Conservation (phyloP, 768 basidiomycete genomes). For the Neoboletus subvelutipes region DNA sequence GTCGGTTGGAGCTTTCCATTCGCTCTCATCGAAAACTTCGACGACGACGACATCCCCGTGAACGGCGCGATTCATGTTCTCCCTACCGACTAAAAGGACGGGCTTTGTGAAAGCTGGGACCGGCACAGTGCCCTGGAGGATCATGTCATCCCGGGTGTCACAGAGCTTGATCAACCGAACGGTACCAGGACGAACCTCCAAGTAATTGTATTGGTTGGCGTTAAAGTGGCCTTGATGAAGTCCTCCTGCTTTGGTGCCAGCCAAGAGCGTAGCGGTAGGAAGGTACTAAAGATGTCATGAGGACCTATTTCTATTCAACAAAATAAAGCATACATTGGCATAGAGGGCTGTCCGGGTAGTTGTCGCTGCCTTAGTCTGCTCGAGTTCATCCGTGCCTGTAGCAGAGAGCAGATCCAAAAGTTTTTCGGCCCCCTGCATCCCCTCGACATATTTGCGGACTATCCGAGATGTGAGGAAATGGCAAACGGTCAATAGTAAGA, state of each 20-base stretch:
- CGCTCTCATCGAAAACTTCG: constrained; percentile 78
- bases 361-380: constrained; percentile 55
- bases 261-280: constrained; percentile 62
- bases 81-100: constrained; percentile 80
- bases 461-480: neutral
- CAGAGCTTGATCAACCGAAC: neutral
- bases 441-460: constrained; percentile 84
- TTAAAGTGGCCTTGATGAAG: constrained; percentile 94
- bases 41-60: constrained; percentile 92
- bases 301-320: neutral
- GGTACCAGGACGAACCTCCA: constrained; percentile 58
- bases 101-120: constrained; percentile 74
- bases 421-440: constrained; percentile 58
- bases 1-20: constrained; percentile 92
- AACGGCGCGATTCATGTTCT: constrained; percentile 95
- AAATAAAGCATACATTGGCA: constrained; percentile 55
- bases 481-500: neutral
- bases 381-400: constrained; percentile 58
- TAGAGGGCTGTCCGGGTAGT: constrained; percentile 65
- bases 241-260: constrained; percentile 82
- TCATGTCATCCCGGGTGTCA: neutral
- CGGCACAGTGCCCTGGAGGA: constrained; percentile 70
- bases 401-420: constrained; percentile 83
- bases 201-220: constrained; percentile 93
- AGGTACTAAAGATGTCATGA: constrained; percentile 59